Conservation (phyloP, 2,329 filamentous ascomycete genomes). For the Colletotrichum endophyticum region DNA sequence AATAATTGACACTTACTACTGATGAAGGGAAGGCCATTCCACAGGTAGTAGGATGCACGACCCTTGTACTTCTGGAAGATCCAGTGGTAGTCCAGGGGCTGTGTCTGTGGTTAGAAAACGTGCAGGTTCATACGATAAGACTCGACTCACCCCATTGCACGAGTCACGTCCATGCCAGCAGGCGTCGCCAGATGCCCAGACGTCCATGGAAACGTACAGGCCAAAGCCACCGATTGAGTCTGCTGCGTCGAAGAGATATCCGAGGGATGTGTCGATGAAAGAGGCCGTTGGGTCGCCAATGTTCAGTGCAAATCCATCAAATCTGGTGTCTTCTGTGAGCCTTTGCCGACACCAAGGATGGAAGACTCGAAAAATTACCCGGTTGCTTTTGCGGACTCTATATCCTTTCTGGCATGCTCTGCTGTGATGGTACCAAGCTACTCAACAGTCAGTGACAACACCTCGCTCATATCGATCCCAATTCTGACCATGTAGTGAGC, state of each 20-base stretch:
- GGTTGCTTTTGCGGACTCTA: not conserved
- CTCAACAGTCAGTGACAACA: accelerated
- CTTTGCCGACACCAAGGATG: accelerated
- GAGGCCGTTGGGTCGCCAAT: not conserved
- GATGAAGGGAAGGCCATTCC: not conserved
- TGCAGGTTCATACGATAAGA: not conserved
- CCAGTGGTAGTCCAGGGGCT: not conserved
- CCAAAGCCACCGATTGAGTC: not conserved
- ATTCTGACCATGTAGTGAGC: not conserved
- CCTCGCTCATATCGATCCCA: accelerated
- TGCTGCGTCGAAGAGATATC: not conserved
- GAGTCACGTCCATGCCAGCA: not conserved
- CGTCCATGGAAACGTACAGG: not conserved
- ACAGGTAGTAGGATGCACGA: not conserved
- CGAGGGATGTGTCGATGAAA: not conserved
- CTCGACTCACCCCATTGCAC: not conserved
- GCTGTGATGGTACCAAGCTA: accelerated
- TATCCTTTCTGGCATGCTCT: not conserved
- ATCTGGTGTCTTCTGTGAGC: not conserved
- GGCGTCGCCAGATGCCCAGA: not conserved
- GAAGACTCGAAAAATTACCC: not conserved
- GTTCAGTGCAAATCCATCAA: not conserved
- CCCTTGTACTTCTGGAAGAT: not conserved
- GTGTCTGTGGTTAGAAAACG: not conserved
- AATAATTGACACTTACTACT: not conserved